These are phyloP conservation scores for Pseudopyricularia javanii DNA, from an alignment of 2,329 filamentous ascomycete genomes.

Conservation along the genomic window DNA sequence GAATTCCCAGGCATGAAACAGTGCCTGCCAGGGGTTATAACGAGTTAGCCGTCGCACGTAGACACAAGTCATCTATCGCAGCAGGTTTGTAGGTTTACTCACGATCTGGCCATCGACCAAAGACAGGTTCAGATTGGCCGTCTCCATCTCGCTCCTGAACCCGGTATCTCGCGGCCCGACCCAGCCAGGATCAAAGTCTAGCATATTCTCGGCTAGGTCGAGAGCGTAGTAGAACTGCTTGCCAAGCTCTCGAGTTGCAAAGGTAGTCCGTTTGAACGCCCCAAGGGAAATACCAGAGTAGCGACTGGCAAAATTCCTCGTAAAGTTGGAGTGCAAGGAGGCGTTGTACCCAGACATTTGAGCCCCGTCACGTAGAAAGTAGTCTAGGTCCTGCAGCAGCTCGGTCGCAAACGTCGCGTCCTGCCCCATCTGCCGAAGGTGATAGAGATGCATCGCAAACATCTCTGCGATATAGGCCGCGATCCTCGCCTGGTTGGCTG, in stretches of 20 bases:
- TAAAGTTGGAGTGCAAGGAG: slow-evolving; percentile 75
- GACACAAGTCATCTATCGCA: not conserved
- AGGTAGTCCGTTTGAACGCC: slow-evolving; percentile 65
- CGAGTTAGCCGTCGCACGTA: not conserved
- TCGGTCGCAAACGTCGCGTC: slow-evolving; percentile 52
- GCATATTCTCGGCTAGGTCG: slow-evolving; percentile 59
- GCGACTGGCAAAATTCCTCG: slow-evolving; percentile 68
- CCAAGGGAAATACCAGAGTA: slow-evolving; percentile 64
- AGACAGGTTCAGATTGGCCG: slow-evolving; percentile 82
- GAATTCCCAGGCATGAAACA: slow-evolving; percentile 84
- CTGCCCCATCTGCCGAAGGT: slow-evolving; percentile 65
- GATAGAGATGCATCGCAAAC: slow-evolving; percentile 82
- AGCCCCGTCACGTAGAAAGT: slow-evolving; percentile 68
- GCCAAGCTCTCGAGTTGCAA: slow-evolving; percentile 57
- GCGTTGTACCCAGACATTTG: slow-evolving; percentile 73
- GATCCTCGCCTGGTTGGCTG: slow-evolving; percentile 54
- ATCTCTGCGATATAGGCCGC: slow-evolving; percentile 79
- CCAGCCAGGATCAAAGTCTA: slow-evolving; percentile 72
- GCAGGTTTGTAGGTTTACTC: slow-evolving; percentile 19
- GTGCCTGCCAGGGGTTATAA: slow-evolving; percentile 33
- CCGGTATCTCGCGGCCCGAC: slow-evolving; percentile 54
- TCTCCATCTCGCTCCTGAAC: slow-evolving; percentile 70
- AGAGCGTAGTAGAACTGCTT: slow-evolving; percentile 76
- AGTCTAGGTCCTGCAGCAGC: slow-evolving; percentile 63
- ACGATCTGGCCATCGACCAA: slow-evolving; percentile 85